Conservation (phyloP, 768 basidiomycete species). For the Mrakia blollopis region DNA sequence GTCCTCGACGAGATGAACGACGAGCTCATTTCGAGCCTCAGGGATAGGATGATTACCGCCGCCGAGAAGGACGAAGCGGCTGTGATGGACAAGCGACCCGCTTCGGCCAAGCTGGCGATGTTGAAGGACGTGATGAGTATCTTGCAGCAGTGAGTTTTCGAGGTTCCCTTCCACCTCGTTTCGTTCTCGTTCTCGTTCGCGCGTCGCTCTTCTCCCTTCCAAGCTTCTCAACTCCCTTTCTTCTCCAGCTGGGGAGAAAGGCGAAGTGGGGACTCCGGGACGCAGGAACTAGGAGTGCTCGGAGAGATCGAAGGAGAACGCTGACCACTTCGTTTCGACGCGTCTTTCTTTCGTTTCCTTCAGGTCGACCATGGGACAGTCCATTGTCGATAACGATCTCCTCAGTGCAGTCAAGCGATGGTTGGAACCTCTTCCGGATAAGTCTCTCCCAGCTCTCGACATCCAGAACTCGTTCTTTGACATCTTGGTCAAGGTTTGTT, state of each 20-base stretch:
- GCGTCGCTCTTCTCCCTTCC: background rate
- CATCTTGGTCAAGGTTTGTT: constrained; percentile 58
- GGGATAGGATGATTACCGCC: constrained; percentile 79
- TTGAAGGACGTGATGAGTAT: constrained; percentile 88
- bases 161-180: background rate
- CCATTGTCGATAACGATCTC: constrained; percentile 91
- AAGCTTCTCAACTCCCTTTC: background rate
- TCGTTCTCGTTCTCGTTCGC: background rate
- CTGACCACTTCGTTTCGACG: background rate
- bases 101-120: constrained; percentile 73
- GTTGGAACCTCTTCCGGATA: constrained; percentile 91
- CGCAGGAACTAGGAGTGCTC: no score
- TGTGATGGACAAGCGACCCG: constrained; percentile 74
- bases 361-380: constrained; percentile 78
- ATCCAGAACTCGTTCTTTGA: constrained; percentile 90
- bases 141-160: constrained; percentile 70
- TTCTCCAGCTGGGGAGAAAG: background rate
- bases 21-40: constrained; percentile 81
- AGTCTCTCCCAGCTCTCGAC: constrained; percentile 86
- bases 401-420: constrained; percentile 81
- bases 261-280: no score
- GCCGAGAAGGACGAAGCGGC: constrained; percentile 76
- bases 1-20: constrained; percentile 77
- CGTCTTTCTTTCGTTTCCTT: constrained; percentile 21
- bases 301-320: no score